These are phyloP conservation scores for Aquilaria agallochum DNA, from an alignment of 441 rosid genomes.

Conservation along the genomic window DNA sequence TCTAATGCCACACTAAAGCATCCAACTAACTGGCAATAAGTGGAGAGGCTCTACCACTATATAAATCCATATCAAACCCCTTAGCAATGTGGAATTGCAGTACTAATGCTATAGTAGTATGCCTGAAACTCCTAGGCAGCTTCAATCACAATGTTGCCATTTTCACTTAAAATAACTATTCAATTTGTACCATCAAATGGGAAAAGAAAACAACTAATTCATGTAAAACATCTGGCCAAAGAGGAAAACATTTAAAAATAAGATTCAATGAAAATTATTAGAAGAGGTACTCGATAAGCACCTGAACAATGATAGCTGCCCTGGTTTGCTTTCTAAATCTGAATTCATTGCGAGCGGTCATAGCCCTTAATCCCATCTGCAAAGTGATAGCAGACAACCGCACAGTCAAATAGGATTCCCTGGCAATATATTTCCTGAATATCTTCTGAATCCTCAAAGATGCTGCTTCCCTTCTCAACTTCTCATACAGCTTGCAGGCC, in stretches of 20 bases:
- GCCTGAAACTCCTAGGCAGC: too few relatives aligned
- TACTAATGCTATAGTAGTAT: too few relatives aligned
- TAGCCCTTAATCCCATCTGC: slow-evolving; percentile 94
- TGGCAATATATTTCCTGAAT: slow-evolving; percentile 65
- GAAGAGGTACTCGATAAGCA: slow-evolving; percentile 22
- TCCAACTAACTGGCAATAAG: too few relatives aligned
- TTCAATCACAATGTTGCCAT: too few relatives aligned
- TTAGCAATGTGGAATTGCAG: too few relatives aligned
- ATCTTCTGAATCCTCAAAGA: slow-evolving; percentile 90
- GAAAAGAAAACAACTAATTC: too few relatives aligned
- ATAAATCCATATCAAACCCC: too few relatives aligned
- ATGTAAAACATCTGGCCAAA: too few relatives aligned
- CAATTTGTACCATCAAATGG: too few relatives aligned
- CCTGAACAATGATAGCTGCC: slow-evolving; percentile 94
- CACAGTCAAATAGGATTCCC: slow-evolving; percentile 54
- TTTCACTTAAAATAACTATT: too few relatives aligned
- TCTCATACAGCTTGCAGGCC: slow-evolving; percentile 82
- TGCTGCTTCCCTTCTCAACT: slow-evolving; percentile 83
- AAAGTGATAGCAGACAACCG: slow-evolving; percentile 62
- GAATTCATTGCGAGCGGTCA: slow-evolving; percentile 96
- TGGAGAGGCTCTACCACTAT: too few relatives aligned
- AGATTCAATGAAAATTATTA: slow-evolving; percentile 17
- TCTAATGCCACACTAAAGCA: too few relatives aligned
- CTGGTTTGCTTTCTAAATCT: slow-evolving; percentile 94
- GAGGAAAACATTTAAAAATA: not conserved